phyloP scores from a whole-genome alignment of 2,329 filamentous ascomycete genomes.

The Exophiala viscosa region DNA sequence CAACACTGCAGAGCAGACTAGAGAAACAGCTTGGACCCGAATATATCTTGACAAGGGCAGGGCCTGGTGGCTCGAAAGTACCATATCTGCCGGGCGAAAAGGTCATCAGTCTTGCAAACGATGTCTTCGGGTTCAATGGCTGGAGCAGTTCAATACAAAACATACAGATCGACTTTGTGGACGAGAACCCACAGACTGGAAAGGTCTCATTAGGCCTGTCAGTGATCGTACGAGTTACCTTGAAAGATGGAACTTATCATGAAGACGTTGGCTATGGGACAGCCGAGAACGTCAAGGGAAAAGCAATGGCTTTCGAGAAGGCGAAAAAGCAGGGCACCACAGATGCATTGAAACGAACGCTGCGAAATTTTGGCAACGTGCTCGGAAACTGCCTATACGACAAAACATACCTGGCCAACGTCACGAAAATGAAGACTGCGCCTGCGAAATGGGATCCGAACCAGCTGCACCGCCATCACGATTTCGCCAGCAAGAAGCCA shows the following conservation, averaged over 20 bases:
- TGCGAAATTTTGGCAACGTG: constrained; percentile 92
- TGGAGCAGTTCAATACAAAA: constrained; percentile 97
- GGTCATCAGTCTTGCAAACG: constrained; percentile 89
- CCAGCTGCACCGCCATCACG: constrained; percentile 76
- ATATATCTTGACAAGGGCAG: constrained; percentile 83
- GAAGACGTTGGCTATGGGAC: constrained; percentile 97
- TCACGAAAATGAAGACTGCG: constrained; percentile 81
- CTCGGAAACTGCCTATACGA: constrained; percentile 99
- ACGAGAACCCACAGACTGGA: constrained; percentile 73
- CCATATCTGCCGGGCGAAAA: constrained; percentile 97
- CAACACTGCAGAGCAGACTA: constrained; percentile 77
- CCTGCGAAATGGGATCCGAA: constrained; percentile 73
- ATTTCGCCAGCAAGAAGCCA: constrained; percentile 63
- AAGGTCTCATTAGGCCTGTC: constrained; percentile 83
- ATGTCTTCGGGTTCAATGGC: constrained; percentile 94
- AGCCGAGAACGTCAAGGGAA: constrained; percentile 92
- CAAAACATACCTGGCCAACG: constrained; percentile 84
- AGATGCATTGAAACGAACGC: constrained; percentile 81
- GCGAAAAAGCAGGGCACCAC: constrained; percentile 98
- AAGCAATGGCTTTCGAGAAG: constrained; percentile 95
- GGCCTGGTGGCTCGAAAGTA: constrained; percentile 78
- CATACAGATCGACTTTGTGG: constrained; percentile 89
- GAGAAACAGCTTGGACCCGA: constrained; percentile 94
- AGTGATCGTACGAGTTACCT: constrained; percentile 82
- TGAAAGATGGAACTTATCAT: constrained; percentile 92